A percentile compares a stretch with the other conserved stretches of the same genome.
Conservation (phyloP, 768 basidiomycete genomes). For the Punctularia strigosozonata region DNA sequence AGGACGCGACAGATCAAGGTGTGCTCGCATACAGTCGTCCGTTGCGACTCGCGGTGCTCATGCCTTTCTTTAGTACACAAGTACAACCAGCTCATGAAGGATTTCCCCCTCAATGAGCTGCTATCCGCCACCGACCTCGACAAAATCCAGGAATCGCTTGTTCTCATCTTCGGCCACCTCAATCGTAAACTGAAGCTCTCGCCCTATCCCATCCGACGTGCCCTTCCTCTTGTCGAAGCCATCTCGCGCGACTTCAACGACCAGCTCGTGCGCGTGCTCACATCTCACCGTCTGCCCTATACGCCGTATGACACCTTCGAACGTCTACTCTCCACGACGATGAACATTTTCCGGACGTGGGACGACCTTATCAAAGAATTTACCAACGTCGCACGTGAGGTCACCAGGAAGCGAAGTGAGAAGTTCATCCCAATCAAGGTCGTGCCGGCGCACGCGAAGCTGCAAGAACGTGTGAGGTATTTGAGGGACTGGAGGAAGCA, state of each 20-base stretch:
- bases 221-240: conserved; percentile 93
- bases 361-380: conserved; percentile 58
- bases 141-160: conserved; percentile 84
- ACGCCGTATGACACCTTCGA: conserved; percentile 94
- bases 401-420: conserved; percentile 80
- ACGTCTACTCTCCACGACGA: conserved; percentile 62
- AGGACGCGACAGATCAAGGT: conserved; percentile 87
- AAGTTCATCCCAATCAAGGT: conserved; percentile 98
- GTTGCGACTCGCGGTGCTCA: not conserved
- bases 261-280: conserved; percentile 82
- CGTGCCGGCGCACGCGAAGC: conserved; percentile 76
- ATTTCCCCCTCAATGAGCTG: conserved; percentile 94
- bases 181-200: conserved; percentile 94
- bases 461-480: conserved; percentile 82
- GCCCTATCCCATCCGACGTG: conserved; percentile 92
- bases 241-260: conserved; percentile 98
- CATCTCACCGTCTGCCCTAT: conserved; percentile 84
- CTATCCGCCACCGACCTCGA: conserved; percentile 93
- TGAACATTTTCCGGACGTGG: conserved; percentile 52
- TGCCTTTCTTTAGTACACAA: conserved; percentile 61
- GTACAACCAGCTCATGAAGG: conserved; percentile 98
- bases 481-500: conserved; percentile 90
- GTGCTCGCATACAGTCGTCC: conserved; percentile 14
- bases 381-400: conserved; percentile 70
- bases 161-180: conserved; percentile 84